Conservation (phyloP, 2,329 filamentous ascomycete species). For the Penicillium sp. region DNA sequence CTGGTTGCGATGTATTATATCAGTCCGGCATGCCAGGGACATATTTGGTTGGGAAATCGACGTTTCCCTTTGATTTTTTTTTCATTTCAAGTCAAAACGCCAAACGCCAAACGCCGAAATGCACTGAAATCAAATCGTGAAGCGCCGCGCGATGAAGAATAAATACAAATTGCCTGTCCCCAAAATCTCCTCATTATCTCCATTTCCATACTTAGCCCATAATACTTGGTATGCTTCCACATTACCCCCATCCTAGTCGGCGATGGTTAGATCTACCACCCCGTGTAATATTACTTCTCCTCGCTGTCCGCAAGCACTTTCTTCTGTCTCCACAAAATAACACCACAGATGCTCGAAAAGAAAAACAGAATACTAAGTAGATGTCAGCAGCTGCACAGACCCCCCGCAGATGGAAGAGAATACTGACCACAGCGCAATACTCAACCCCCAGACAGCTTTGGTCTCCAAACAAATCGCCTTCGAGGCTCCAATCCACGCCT, state of each 20-base stretch:
- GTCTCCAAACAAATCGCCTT: conserved; percentile 75
- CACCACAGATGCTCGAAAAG: conserved; percentile 60
- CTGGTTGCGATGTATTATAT: neutral
- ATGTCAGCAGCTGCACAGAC: neutral
- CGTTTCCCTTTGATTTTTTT: neutral
- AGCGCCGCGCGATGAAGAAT: neutral
- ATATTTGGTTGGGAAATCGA: neutral
- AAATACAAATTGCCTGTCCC: neutral
- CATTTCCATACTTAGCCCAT: neutral
- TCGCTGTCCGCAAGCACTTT: conserved; percentile 39
- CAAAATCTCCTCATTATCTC: neutral
- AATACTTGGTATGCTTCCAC: neutral
- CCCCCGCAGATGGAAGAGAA: neutral
- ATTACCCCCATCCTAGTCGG: neutral
- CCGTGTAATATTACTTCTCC: conserved; percentile 5
- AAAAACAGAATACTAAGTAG: conserved; percentile 62
- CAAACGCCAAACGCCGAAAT: neutral
- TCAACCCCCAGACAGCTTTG: conserved; percentile 84
- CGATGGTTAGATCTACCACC: neutral
- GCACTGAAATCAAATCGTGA: neutral
- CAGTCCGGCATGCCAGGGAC: neutral
- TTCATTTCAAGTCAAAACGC: neutral
- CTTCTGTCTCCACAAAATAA: conserved; percentile 64
- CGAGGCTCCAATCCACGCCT: conserved; percentile 60
- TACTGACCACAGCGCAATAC: conserved; percentile 71